phyloP scores from a whole-genome alignment of 768 basidiomycete genomes.

The Hypsizygus marmoreus region DNA sequence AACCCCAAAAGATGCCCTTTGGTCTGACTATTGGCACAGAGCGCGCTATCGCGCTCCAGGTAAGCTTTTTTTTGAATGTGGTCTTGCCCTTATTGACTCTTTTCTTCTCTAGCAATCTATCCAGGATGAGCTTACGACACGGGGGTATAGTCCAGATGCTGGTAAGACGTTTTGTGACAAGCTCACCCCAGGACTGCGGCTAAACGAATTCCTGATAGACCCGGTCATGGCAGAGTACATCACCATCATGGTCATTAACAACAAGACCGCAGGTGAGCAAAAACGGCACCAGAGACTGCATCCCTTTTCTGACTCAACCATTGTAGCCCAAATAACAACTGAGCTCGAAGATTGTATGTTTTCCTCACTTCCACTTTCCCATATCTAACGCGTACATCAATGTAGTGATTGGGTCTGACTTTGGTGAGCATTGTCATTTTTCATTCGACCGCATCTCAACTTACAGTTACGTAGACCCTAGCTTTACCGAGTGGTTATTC shows the following conservation, averaged over 20 bases:
- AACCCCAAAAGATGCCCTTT: constrained; percentile 57
- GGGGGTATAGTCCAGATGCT: constrained; percentile 74
- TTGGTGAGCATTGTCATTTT: constrained; percentile 48
- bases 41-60: constrained; percentile 71
- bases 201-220: constrained; percentile 44
- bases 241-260: constrained; percentile 93
- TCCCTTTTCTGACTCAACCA: constrained; percentile 15
- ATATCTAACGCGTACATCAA: constrained; percentile 4
- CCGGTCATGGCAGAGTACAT: constrained; percentile 94
- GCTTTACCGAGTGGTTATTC: constrained; percentile 91
- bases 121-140: constrained; percentile 76
- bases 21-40: constrained; percentile 81
- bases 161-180: constrained; percentile 47
- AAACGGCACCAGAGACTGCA: neutral
- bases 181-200: neutral
- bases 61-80: constrained; percentile 27
- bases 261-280: constrained; percentile 73
- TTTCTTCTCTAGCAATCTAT: constrained; percentile 61
- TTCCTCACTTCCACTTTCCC: constrained; percentile 2
- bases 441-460: constrained; percentile 17
- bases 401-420: constrained; percentile 77
- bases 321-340: constrained; percentile 77
- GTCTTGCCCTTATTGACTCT: neutral
- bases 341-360: constrained; percentile 82
- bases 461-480: constrained; percentile 53